Conservation (phyloP, 306 rosid genomes). For the Quillaja saponaria region DNA sequence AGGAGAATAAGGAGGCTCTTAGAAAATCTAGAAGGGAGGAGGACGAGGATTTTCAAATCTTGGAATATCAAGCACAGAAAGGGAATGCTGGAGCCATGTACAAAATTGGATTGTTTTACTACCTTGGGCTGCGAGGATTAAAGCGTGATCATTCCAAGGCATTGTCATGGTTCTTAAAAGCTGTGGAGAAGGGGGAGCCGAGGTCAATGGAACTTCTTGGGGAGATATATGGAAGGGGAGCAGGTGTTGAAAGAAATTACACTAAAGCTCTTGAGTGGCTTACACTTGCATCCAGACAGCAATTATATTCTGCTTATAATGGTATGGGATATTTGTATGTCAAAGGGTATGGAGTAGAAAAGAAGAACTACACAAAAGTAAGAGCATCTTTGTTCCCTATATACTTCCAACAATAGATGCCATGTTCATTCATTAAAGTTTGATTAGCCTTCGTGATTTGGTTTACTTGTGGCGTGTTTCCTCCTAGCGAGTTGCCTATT, state of each 20-base stretch:
- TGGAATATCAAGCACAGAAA: conserved; percentile 94
- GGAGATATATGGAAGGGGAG: conserved; percentile 93
- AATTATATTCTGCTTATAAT: conserved; percentile 78
- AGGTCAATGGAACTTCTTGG: conserved; percentile 95
- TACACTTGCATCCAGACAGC: conserved; percentile 78
- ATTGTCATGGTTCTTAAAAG: conserved; percentile 80
- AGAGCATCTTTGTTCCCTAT: conserved; percentile 20
- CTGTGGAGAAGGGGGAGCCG: conserved; percentile 93
- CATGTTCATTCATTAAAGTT: background rate
- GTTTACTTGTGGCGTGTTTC: background rate
- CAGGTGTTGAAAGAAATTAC: conserved; percentile 92
- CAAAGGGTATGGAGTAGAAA: conserved; percentile 88
- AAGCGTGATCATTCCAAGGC: conserved; percentile 90
- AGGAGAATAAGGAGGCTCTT: conserved; percentile 88
- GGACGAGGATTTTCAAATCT: conserved; percentile 89
- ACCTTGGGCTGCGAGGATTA: conserved; percentile 89
- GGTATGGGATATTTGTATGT: conserved; percentile 95
- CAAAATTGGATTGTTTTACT: conserved; percentile 89
- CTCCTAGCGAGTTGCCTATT: background rate
- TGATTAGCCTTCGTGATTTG: conserved; percentile 21
- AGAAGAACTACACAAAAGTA: conserved; percentile 88
- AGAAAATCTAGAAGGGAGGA: conserved; percentile 91
- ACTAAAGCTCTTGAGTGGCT: conserved; percentile 94
- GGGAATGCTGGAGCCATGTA: conserved; percentile 96
- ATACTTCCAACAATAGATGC: background rate